Conservation (phyloP, 2,329 filamentous ascomycete genomes). For the Fusarium sp. region DNA sequence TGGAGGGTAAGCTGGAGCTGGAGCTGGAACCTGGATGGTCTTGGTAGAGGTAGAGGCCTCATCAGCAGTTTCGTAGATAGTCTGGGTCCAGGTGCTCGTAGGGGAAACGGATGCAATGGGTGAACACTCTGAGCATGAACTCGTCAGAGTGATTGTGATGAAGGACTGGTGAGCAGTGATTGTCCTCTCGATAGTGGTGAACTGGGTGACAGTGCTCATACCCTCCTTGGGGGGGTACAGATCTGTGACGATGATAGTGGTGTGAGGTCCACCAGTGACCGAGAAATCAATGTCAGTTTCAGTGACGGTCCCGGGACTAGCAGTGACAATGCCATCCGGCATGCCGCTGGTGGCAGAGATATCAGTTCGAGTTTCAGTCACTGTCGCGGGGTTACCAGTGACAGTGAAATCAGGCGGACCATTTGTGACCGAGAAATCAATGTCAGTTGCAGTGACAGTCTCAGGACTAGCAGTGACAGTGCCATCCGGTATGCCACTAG, state of each 20-base stretch:
- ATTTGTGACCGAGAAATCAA: slow-evolving; percentile 32
- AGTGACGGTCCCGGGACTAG: slow-evolving; percentile 47
- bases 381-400: slow-evolving; percentile 40
- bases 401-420: slow-evolving; percentile 41
- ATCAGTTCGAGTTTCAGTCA: slow-evolving; percentile 44
- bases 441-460: slow-evolving; percentile 45
- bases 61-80: slow-evolving; percentile 48
- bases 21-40: slow-evolving; percentile 46
- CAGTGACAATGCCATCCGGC: slow-evolving; percentile 40
- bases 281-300: slow-evolving; percentile 36
- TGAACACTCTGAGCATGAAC: slow-evolving; percentile 19
- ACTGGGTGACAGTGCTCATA: slow-evolving; percentile 42
- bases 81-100: slow-evolving; percentile 46
- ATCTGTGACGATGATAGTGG: slow-evolving; percentile 47
- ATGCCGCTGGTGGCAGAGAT: slow-evolving; percentile 35
- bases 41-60: slow-evolving; percentile 45
- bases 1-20: slow-evolving; percentile 42
- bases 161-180: slow-evolving; percentile 39
- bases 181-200: slow-evolving; percentile 43
- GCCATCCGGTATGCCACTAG: slow-evolving; percentile 47
- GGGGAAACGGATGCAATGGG: slow-evolving; percentile 30
- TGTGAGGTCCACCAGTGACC: slow-evolving; percentile 25
- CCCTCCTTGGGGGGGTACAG: slow-evolving; percentile 38
- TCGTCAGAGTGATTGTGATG: slow-evolving; percentile 43
- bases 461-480: slow-evolving; percentile 47